phyloP scores from a whole-genome alignment of 2,329 filamentous ascomycete species.

The Alternaria triticimaculans region DNA sequence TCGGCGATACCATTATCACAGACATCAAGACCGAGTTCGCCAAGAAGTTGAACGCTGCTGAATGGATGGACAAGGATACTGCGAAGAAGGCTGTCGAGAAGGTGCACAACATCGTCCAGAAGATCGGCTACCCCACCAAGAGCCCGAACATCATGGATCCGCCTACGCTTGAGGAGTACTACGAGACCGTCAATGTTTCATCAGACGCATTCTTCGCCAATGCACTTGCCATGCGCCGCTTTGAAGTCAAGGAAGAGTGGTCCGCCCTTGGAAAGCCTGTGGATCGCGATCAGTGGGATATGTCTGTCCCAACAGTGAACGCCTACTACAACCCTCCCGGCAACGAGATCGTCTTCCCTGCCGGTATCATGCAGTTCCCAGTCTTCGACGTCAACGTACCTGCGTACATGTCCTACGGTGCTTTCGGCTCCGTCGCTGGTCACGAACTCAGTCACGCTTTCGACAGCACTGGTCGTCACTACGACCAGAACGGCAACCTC shows the following conservation, averaged over 20 bases:
- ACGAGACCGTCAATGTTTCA: constrained; percentile 60
- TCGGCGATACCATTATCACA: constrained; percentile 72
- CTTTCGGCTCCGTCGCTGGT: constrained; percentile 70
- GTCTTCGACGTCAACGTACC: constrained; percentile 69
- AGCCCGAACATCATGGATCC: constrained; percentile 69
- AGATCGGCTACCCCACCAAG: constrained; percentile 70
- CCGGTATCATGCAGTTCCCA: constrained; percentile 72
- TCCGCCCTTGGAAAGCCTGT: constrained; percentile 65
- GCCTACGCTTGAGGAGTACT: constrained; percentile 62
- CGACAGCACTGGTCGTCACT: constrained; percentile 69
- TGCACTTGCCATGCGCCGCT: constrained; percentile 58
- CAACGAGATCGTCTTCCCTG: constrained; percentile 74
- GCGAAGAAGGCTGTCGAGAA: constrained; percentile 67
- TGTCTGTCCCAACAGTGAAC: constrained; percentile 65
- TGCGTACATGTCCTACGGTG: constrained; percentile 71
- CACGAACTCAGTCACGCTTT: constrained; percentile 76
- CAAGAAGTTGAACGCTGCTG: constrained; percentile 63
- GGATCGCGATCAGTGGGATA: constrained; percentile 66
- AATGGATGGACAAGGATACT: constrained; percentile 71
- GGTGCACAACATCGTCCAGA: constrained; percentile 70
- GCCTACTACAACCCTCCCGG: constrained; percentile 69
- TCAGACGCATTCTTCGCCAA: constrained; percentile 65
- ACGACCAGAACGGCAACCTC: constrained; percentile 69
- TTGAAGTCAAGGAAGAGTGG: constrained; percentile 61
- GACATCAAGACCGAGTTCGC: constrained; percentile 73